Evolutionary conservation across 1,139 yeast genomes (phyloP).

Genomic region (Pichia sp.): DNA sequence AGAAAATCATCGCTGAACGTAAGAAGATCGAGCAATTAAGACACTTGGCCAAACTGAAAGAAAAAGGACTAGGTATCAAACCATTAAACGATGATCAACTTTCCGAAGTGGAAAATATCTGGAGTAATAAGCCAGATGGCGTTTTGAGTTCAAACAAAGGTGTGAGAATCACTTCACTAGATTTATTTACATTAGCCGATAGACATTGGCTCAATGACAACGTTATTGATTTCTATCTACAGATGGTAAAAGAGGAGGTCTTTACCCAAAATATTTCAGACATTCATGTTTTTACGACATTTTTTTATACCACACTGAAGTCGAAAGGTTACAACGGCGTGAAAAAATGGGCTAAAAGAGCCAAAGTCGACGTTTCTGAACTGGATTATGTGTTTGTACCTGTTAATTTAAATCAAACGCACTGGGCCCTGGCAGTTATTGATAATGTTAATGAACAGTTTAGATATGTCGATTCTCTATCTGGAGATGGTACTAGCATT

Average conservation of each 20-base stretch:
- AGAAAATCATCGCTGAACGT: constrained; percentile 34
- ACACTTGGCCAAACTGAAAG: constrained; percentile 27
- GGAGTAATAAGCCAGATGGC: constrained; percentile 25
- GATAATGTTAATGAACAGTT: constrained; percentile 54
- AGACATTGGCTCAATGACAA: constrained; percentile 87
- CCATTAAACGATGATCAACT: constrained; percentile 28
- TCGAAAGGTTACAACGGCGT: constrained; percentile 75
- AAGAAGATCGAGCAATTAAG: constrained; percentile 30
- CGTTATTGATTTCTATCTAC: constrained; percentile 75
- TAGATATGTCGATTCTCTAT: constrained; percentile 69
- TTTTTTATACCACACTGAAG: constrained; percentile 68
- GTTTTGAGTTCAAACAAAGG: constrained; percentile 34
- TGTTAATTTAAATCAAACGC: constrained; percentile 71
- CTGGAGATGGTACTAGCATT: constrained; percentile 45
- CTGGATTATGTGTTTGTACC: constrained; percentile 71
- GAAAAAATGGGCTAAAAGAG: constrained; percentile 82
- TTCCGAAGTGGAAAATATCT: constrained; percentile 30
- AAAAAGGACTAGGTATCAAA: constrained; percentile 17
- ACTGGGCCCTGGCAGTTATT: constrained; percentile 87
- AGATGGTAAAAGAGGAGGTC: constrained; percentile 71
- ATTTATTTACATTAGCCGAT: constrained; percentile 62
- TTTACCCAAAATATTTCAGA: constrained; percentile 51
- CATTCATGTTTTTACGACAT: constrained; percentile 76
- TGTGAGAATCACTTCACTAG: constrained; percentile 58
- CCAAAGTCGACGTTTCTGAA: constrained; percentile 58